phyloP scores from a whole-genome alignment of 768 basidiomycete genomes.

The Floccularia luteovirens region DNA sequence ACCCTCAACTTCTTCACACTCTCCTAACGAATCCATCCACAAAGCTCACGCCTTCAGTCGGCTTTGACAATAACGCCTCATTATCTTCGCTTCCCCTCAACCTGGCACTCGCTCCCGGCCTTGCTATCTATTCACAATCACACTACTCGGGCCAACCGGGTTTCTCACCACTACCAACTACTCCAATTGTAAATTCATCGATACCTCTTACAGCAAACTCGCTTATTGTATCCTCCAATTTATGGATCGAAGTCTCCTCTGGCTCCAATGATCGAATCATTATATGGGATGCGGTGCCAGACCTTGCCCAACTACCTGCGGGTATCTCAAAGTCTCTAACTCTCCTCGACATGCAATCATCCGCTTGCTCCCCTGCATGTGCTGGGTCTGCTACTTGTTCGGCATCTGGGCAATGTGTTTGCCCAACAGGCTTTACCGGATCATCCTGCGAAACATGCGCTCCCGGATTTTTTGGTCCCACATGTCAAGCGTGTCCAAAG shows the following conservation, averaged over 20 bases:
- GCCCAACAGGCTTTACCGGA: conserved; percentile 70
- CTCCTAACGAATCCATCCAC: conserved; percentile 60
- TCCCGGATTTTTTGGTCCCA: conserved; percentile 66
- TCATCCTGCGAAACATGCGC: conserved; percentile 75
- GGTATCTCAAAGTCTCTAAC: conserved; percentile 40
- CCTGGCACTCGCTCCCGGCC: conserved; percentile 57
- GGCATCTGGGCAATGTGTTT: conserved; percentile 61
- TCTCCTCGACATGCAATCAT: conserved; percentile 66
- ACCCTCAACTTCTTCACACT: conserved; percentile 64
- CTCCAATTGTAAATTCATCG: conserved; percentile 37
- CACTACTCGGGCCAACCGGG: conserved; percentile 60
- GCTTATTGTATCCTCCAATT: conserved; percentile 57
- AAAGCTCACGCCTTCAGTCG: conserved; percentile 47
- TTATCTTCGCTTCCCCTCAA: conserved; percentile 57
- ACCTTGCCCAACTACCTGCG: conserved; percentile 60
- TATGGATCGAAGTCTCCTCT: conserved; percentile 60
- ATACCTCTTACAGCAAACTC: conserved; percentile 49
- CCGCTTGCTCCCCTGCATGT: conserved; percentile 70
- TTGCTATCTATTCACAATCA: conserved; percentile 54
- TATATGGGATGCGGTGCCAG: conserved; percentile 76
- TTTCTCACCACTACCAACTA: conserved; percentile 49
- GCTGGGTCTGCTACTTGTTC: conserved; percentile 69
- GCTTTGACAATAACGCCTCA: conserved; percentile 54
- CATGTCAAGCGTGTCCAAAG: conserved; percentile 61
- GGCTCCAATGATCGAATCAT: conserved; percentile 54